Evolutionary conservation across 2,329 filamentous ascomycete genomes (phyloP), one percentile per base, ranked within the genome.

Genomic region (Colletotrichum simmondsii): DNA sequence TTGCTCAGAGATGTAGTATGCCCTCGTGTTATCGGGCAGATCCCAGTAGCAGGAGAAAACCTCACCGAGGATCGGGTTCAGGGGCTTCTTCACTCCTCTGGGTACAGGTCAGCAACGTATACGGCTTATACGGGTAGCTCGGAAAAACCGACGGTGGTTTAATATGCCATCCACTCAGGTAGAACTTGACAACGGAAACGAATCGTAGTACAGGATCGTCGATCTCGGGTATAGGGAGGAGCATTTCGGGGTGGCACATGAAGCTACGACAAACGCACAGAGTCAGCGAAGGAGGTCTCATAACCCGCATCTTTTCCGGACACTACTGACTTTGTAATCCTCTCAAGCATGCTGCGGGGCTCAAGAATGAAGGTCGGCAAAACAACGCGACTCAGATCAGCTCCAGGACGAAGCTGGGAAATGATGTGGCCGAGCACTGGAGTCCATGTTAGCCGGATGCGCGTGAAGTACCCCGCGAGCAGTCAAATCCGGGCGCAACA

Each of bases 141-240:
- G 22, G 49, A 7, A 46, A 61, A 46, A 88, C 94, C 80, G 90
- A 97, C 95, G 95, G 94, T 80, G 97, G 97, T 83, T 96, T 97
- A 81, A 99, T 98, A 83, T 99, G 97, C 97, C 97, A 99, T 79
- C 97, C 97, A 83, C 95, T 98, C 57, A 99, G 87, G 83, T 99
- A 99, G 83, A 99, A 99, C 84, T 97, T 98, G 80, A 98, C 94
- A 62, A 99, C 97, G 16, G 95, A 94, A 35, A 98, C 92, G 80
- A 99, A 99, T 81, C 97, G 91, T 79, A 96, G 87, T 69, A 95
- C 87, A 1, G 97, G 96, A 79, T 99, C 96, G 64, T 98, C 94
- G 77, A 98, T 94, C 59, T 91, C 86, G 57, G 96, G 90, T 83
- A 98, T 97, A 42, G 93, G 92, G 5, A 99, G 91, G 37, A 99